These are phyloP conservation scores for Apiospora phragmitis DNA, from an alignment of 2,329 filamentous ascomycete species.

Conservation along the genomic window DNA sequence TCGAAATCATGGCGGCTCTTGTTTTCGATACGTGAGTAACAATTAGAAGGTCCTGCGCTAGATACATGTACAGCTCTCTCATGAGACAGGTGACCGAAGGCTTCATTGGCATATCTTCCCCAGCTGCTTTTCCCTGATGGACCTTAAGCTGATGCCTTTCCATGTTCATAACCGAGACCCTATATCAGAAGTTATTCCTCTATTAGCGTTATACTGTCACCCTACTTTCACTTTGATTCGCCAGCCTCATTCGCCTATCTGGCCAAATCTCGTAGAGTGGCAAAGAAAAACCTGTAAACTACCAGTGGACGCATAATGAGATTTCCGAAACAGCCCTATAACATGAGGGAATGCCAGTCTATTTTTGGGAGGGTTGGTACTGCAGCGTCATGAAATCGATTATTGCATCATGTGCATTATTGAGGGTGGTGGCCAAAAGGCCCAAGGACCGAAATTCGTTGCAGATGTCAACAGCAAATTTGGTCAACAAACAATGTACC, in stretches of 20 bases:
- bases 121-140: not conserved
- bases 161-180: slow-evolving; percentile 5
- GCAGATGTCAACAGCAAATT: not conserved
- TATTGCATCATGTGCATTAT: slow-evolving; percentile 28
- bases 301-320: slow-evolving; percentile 34
- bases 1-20: not conserved
- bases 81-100: not conserved
- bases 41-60: slow-evolving; percentile 10
- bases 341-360: slow-evolving; percentile 34
- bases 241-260: not conserved
- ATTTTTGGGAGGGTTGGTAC: slow-evolving; percentile 25
- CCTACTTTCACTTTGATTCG: slow-evolving; percentile 1
- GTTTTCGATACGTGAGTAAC: slow-evolving; percentile 6
- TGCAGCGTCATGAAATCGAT: slow-evolving; percentile 24
- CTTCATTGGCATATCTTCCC: not conserved
- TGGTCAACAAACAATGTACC: not conserved
- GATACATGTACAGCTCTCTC: slow-evolving; percentile 10
- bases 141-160: slow-evolving; percentile 1
- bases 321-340: slow-evolving; percentile 32
- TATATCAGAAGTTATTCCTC: slow-evolving; percentile 5
- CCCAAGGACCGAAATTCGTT: slow-evolving; percentile 1
- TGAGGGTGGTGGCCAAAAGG: slow-evolving; percentile 22
- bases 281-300: slow-evolving; percentile 31
- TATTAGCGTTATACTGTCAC: slow-evolving; percentile 8
- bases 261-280: not conserved